These are phyloP conservation scores for Saccharomycopsis olivae DNA, from an alignment of 805 yeast genomes.

Conservation along the genomic window DNA sequence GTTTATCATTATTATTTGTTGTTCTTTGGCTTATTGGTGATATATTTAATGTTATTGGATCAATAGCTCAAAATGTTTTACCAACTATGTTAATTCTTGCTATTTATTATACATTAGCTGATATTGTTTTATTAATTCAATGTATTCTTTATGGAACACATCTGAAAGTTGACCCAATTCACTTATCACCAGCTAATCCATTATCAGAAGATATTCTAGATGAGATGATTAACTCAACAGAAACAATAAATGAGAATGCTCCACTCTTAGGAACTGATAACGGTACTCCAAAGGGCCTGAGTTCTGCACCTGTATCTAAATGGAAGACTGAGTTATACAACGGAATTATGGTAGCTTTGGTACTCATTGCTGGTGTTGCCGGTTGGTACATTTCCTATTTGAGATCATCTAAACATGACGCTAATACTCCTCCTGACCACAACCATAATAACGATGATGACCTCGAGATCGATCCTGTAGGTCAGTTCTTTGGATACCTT, in stretches of 20 bases:
- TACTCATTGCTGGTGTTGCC: slow-evolving; percentile 69
- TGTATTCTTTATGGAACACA: slow-evolving; percentile 59
- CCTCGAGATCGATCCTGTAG: slow-evolving; percentile 58
- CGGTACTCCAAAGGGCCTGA: slow-evolving; percentile 13
- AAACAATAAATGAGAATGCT: slow-evolving; percentile 17
- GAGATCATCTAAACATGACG: slow-evolving; percentile 27
- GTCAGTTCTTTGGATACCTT: slow-evolving; percentile 77
- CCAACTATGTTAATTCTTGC: slow-evolving; percentile 94
- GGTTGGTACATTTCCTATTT: slow-evolving; percentile 74
- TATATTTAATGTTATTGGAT: slow-evolving; percentile 86
- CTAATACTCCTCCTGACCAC: slow-evolving; percentile 19
- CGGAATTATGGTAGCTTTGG: slow-evolving; percentile 38
- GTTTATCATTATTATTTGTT: slow-evolving; percentile 77
- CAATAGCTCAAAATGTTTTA: slow-evolving; percentile 77
- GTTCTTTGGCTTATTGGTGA: slow-evolving; percentile 91
- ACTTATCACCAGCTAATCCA: slow-evolving; percentile 84
- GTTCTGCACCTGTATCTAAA: slow-evolving; percentile 15
- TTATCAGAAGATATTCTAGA: slow-evolving; percentile 62
- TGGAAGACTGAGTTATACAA: slow-evolving; percentile 19
- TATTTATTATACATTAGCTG: slow-evolving; percentile 86
- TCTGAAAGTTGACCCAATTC: slow-evolving; percentile 54
- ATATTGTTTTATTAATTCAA: slow-evolving; percentile 72
- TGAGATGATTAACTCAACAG: slow-evolving; percentile 28
- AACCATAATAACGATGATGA: slow-evolving; percentile 30
- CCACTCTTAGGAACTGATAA: background rate